Percentiles rank a stretch among this genome's conserved stretches.
phyloP scores from a whole-genome alignment of 305 asterid species.

The Petunia hybrid region DNA sequence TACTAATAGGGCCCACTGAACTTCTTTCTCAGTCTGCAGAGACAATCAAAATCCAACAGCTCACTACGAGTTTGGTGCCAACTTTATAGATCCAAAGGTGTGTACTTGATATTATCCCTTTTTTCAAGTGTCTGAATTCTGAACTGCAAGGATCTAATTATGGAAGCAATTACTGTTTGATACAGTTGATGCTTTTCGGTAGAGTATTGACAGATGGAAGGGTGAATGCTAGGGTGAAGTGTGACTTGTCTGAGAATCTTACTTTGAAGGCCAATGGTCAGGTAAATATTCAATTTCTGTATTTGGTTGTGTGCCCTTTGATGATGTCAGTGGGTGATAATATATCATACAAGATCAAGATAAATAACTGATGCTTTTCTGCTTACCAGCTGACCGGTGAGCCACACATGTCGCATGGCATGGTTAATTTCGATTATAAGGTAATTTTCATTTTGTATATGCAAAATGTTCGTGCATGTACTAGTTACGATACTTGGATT shows the following conservation, averaged over 20 bases:
- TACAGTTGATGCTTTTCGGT: conserved; percentile 91
- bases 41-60: conserved; percentile 83
- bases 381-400: conserved; percentile 73
- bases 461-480: conserved; percentile 14
- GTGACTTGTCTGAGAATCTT: conserved; percentile 85
- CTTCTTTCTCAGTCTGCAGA: conserved; percentile 89
- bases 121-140: conserved; percentile 25
- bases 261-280: conserved; percentile 83
- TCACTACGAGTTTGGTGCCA: conserved; percentile 96
- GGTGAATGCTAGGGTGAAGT: conserved; percentile 85
- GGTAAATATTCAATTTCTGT: conserved; percentile 34
- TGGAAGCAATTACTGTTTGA: conserved; percentile 37
- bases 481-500: not conserved
- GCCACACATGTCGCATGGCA: conserved; percentile 93
- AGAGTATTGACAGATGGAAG: conserved; percentile 93
- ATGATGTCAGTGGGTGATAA: not conserved
- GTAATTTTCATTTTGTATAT: conserved; percentile 39
- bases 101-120: not conserved
- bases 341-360: not conserved
- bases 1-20: conserved; percentile 95
- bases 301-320: not conserved
- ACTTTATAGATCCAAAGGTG: conserved; percentile 92
- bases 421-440: conserved; percentile 94
- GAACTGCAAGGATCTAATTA: conserved; percentile 32
- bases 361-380: not conserved